Percentiles rank a stretch among this genome's conserved stretches.
Evolutionary conservation across 2,329 filamentous ascomycete species (phyloP).

Genomic region (Diaporthe helianthi): DNA sequence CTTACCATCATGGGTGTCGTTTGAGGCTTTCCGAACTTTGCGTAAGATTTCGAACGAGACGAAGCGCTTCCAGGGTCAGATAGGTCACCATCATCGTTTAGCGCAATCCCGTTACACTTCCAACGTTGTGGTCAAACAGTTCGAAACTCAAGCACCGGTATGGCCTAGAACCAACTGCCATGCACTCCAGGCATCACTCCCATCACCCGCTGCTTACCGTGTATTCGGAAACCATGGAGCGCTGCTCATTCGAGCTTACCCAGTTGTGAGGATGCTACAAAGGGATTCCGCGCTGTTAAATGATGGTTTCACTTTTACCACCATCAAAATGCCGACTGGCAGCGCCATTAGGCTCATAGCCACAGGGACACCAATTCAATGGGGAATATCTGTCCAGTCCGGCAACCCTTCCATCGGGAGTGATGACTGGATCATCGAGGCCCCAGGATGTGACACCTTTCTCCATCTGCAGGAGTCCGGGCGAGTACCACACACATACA

Average conservation of each 20-base stretch:
- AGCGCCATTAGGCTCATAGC: neutral
- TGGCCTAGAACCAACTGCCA: neutral
- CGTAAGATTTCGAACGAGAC: neutral
- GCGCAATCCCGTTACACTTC: too few relatives aligned
- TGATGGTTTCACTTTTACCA: neutral
- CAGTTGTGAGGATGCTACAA: neutral
- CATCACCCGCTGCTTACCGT: neutral
- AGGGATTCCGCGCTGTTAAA: neutral
- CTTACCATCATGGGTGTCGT: neutral
- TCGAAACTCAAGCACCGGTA: too few relatives aligned
- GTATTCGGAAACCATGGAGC: neutral
- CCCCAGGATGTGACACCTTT: neutral
- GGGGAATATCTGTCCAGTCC: neutral
- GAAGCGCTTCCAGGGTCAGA: too few relatives aligned
- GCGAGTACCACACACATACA: neutral
- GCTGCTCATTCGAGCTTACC: neutral
- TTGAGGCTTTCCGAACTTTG: neutral
- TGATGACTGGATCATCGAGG: conserved; percentile 7
- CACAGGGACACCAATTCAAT: neutral
- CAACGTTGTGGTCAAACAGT: too few relatives aligned
- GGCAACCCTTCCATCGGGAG: too few relatives aligned
- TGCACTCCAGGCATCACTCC: neutral
- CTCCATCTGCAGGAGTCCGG: neutral
- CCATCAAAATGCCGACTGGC: too few relatives aligned
- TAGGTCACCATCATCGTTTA: too few relatives aligned